Percentiles rank a stretch among this genome's conserved stretches.
Conservation (phyloP, 257 asterid species). For the Salvia rosmarinus region DNA sequence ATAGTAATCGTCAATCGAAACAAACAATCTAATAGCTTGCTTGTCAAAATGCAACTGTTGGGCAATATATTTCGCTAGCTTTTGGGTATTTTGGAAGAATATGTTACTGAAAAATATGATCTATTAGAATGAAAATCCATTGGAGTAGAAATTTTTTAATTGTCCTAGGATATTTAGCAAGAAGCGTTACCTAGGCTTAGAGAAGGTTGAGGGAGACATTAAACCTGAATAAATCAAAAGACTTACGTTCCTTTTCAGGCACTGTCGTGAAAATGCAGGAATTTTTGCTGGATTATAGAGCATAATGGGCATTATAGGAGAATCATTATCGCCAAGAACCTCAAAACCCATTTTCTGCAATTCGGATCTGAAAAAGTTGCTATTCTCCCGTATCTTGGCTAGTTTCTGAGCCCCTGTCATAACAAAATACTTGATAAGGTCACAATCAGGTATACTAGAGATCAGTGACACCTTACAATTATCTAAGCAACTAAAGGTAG, state of each 20-base stretch:
- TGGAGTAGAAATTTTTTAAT: background rate
- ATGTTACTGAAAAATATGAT: conserved; percentile 13
- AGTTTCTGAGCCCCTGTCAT: conserved; percentile 86
- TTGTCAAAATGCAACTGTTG: background rate
- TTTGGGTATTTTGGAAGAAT: conserved; percentile 8
- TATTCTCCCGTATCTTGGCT: conserved; percentile 83
- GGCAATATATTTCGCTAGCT: background rate
- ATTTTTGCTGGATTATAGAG: conserved; percentile 94
- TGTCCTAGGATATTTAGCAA: background rate
- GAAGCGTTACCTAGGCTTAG: background rate
- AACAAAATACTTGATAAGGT: conserved; percentile 27
- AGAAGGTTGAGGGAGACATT: background rate
- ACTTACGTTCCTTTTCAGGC: conserved; percentile 80
- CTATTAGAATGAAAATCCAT: conserved; percentile 6
- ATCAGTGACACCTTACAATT: conserved; percentile 1
- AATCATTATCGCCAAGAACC: conserved; percentile 96
- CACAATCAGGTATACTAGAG: background rate
- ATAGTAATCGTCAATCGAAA: background rate
- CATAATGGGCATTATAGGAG: conserved; percentile 99
- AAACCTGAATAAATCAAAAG: conserved; percentile 21
- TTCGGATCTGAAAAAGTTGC: conserved; percentile 92
- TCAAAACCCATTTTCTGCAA: conserved; percentile 98
- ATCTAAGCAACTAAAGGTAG: conserved; percentile 29
- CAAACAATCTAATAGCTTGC: conserved; percentile 8
- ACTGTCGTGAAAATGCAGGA: conserved; percentile 97